Base-by-base conservation (phyloP, 148 eudicot genomes). In the Camellia sinensis region DNA sequence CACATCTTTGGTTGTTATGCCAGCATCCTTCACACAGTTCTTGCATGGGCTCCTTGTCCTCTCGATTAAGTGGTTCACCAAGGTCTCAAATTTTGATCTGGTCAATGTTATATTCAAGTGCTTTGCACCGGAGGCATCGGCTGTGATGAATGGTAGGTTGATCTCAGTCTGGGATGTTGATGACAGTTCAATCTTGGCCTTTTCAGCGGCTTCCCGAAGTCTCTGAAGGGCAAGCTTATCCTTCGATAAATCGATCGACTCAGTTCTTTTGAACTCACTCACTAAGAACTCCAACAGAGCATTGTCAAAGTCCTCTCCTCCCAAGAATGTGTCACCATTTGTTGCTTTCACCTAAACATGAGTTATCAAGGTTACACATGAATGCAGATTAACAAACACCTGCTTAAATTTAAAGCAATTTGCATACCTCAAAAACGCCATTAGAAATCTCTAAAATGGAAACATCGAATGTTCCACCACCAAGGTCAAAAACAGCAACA, bases 381-480 rank as follows among this genome's bases (percentile, higher is more conserved):
- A 22, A 70, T 12, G 43, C 15, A 43, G 7, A 48, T 18, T 66
- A 40, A 53, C 52, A 0, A 5, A 18, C n/a, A 11, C 13, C 53
- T 60, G 3, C n/a, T 13, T 9, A 5, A 11, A 64, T 3, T 41
- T 44, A 61, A 17, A 14, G 1, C 4, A 9, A 44, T 53, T 7
- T 29, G 9, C 78, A 52, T 75, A 89, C 92, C 92, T 90, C 91
- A 83, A 90, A 90, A 9, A 90, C 92, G 29, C 92, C 89, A 80
- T 84, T 82, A 2, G 88, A 84, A 50, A 90, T 90, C 81, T 90
- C 92, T 3, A 90, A 50, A 44, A 90, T 88, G 45, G 92, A 90
- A 13, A 90, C 83, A 84, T 90, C 91, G 78, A 90, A 90, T 56
- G 92, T 90, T 62, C 92, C 90, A 22, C 92, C 92, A 9, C 91